Base-by-base conservation (phyloP, 1,284 basidiomycete species). In the Apiotrichum brassicae region DNA sequence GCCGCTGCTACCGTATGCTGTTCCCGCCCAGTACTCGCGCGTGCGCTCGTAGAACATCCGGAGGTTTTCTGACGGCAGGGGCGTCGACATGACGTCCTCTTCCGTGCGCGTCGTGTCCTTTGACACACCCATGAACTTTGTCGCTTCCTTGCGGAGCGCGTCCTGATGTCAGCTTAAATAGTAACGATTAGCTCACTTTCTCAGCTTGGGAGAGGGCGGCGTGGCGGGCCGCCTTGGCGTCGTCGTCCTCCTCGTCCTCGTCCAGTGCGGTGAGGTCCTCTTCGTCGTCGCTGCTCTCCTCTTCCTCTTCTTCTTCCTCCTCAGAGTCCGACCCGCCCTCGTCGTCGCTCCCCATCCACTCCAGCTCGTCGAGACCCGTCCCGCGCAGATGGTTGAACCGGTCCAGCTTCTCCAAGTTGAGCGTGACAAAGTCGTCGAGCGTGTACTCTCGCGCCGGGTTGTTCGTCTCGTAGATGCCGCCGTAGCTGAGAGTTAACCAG, bases 31-130 rank as follows among this genome's bases (percentile, higher is more conserved):
- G 65, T 86, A 76, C 82, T 61, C 66, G 82, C 85, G 79, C 5
- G 85, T 85, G 6, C 91, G 81, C 12, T 85, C 82, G 64, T 92
- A 95, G 71, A 94, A 94, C 68, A 80, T 77, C 0, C 87, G 83
- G 7, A 94, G 72, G 0, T 85, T 87, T 68, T 95, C 92, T n/a
- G 89, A 88, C 0, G 90, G 88, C 6, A 85, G 76, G 0, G 92
- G 92, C 0, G 90, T 93, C 52, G 84, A 86, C 37, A 89, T 66
- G 0, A 81, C 71, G 56, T 92, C 89, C 61, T 89, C 87, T 0
- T 79, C 76, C 0, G 84, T 81, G 3, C 82, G 76, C 0, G 77
- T 75, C 3, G 77, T 68, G 57, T 87, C 85, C 62, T 82, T 86
- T 0, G 81, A 71, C 0, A 85, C 83, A 9, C 84, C 86, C 77